Evolutionary conservation across 2,329 filamentous ascomycete species (phyloP), one percentile per base, ranked within the genome.

Genomic region (Teratosphaeriaceae sp.): DNA sequence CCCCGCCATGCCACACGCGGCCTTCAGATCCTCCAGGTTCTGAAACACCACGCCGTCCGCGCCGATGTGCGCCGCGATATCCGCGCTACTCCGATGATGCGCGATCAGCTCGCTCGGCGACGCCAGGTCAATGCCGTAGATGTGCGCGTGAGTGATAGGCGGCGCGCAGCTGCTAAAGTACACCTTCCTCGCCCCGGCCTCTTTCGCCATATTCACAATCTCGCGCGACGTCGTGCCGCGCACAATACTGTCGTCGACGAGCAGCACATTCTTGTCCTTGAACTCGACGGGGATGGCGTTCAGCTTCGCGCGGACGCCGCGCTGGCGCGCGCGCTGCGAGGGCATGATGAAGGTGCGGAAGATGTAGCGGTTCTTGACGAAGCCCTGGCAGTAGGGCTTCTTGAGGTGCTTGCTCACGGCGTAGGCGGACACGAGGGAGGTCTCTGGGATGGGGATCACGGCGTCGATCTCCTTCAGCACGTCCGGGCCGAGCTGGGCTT

Each of bases 181-280:
- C 40, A 95, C 84, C 61, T 84, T 86, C 54, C 76, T 80, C 1
- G 89, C 89, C 18, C 85, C 85, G 9, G 84, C 82, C 67, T 95
- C 88, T 39, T 83, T 76, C 11, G 85, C 87, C 88, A 95, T 94
- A 44, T 71, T 75, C 22, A 89, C 82, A 49, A 88, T 89, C 62
- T 88, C 85, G 36, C 81, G 72, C 47, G 79, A 84, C 1, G 87
- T 94, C 0, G 85, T 94, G 38, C 88, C 89, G 27, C 89, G 79
- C 3, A 95, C 89, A 46, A 95, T 88, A 55, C 81, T 87, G 66
- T 96, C 90, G 55, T 96, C 90, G 1, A 96, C 85, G 1, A 97
- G 71, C 9, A 88, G 73, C 5, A 97, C 84, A 46, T 82, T 85
- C 55, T 84, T 82, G 52, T 78, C 86, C 44, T 81, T 73, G 65